phyloP scores from a whole-genome alignment of 2,329 filamentous ascomycete genomes.

The Nigrospora osmanthi region DNA sequence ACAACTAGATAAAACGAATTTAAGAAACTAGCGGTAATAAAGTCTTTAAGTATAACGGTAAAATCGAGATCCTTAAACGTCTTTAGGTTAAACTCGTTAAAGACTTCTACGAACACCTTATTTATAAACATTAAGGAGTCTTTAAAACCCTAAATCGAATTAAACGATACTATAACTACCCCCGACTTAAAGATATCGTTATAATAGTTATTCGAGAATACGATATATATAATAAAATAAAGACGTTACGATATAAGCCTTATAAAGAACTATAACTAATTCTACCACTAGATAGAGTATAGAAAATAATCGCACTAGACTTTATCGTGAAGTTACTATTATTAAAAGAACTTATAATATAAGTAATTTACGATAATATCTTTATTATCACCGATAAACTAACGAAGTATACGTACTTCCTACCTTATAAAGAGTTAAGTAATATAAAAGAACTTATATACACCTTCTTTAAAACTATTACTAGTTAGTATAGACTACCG shows the following conservation, averaged over 20 bases:
- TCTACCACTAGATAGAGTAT: too few species aligned
- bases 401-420: too few species aligned
- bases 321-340: not conserved
- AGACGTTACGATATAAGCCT: not conserved
- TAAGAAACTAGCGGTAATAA: not conserved
- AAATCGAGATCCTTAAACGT: not conserved
- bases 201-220: not conserved
- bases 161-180: not conserved
- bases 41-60: not conserved
- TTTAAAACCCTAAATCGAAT: not conserved
- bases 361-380: too few species aligned
- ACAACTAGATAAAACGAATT: not conserved
- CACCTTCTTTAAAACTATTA: too few species aligned
- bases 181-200: too few species aligned
- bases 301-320: too few species aligned
- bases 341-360: too few species aligned
- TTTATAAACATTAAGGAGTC: not conserved
- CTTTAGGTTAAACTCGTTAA: not conserved
- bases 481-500: too few species aligned
- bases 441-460: too few species aligned
- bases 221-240: not conserved
- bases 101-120: not conserved
- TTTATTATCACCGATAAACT: too few species aligned
- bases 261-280: too few species aligned
- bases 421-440: too few species aligned